Base-by-base conservation (phyloP, 2,329 filamentous ascomycete genomes). In the Colletotrichum australisinense region DNA sequence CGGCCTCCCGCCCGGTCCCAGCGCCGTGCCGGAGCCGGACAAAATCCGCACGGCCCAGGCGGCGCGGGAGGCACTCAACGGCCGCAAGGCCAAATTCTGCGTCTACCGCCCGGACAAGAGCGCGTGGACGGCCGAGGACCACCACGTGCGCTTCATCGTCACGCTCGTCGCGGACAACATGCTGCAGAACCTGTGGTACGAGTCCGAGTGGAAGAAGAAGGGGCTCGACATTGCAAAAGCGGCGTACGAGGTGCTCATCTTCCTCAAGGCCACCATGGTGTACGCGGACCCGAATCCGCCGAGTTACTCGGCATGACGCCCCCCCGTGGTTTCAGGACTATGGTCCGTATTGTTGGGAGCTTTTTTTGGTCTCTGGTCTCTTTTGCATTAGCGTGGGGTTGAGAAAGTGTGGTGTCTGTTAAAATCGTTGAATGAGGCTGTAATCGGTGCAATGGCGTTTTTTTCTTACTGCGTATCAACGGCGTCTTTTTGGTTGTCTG, bases 141-240 rank as follows among this genome's bases (percentile, higher is more conserved):
- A 85, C 73, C 75, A 82, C 58, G 77, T 83, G 53, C 81, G 83
- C 46, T 85, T 85, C 78, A 80, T 85, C 52, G 78, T 78, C 56
- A 80, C 79, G 30, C 78, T 83, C 46, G 73, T 83, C n/a, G 67
- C 69, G 30, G 82, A 84, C 74, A 83, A 81, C 66, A 75, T 81
- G 74, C 75, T 84, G 58, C 78, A 77, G 65, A 75, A 76, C 35
- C 42, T 81, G 72, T 84, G 82, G 82, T 76, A 75, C 56, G 77
- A 80, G 30, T 74, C 66, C 14, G 79, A 81, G 24, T 82, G 78
- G 80, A 79, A 78, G 69, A 80, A 80, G 72, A 77, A 69, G 26
- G 74, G 75, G 7, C n/a, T 79, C 14, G 79, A 81, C 2, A 80
- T 84, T 32, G 72, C 79, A 19, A 81, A 79, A 76, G 79, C 81